A percentile compares a stretch with the other conserved stretches of the same genome.
Conservation (phyloP, 805 yeast species). For the Wickerhamomyces canadensis region DNA sequence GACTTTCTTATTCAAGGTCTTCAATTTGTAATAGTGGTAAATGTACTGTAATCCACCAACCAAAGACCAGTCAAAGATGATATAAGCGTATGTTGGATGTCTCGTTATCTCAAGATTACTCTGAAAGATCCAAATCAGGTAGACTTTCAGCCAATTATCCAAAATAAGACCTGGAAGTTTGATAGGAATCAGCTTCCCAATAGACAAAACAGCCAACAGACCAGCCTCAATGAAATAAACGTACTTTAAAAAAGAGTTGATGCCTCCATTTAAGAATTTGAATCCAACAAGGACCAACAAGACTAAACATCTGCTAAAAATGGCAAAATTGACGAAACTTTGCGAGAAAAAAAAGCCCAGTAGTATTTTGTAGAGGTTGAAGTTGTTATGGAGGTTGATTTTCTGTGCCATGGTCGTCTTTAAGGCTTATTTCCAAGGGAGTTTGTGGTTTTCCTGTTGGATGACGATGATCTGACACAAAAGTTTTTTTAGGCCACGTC, state of each 20-base stretch:
- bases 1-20: slow-evolving; percentile 6
- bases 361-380: slow-evolving; percentile 4
- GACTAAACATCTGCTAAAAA: slow-evolving; percentile 40
- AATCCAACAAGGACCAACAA: slow-evolving; percentile 62
- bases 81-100: slow-evolving; percentile 12
- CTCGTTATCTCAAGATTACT: slow-evolving; percentile 7
- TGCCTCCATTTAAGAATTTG: slow-evolving; percentile 29
- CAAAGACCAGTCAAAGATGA: slow-evolving; percentile 6
- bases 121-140: neutral
- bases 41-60: slow-evolving; percentile 10
- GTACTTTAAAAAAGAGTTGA: neutral
- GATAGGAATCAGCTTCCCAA: slow-evolving; percentile 1
- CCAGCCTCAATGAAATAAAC: neutral
- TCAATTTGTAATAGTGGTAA: slow-evolving; percentile 15
- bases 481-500: too few relatives aligned
- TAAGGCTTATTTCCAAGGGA: too few relatives aligned
- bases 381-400: slow-evolving; percentile 14
- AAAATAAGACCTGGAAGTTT: neutral
- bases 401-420: slow-evolving; percentile 29
- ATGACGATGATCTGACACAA: too few relatives aligned
- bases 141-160: slow-evolving; percentile 1
- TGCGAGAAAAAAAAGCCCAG: slow-evolving; percentile 6
- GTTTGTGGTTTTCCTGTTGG: too few relatives aligned
- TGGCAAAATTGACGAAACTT: slow-evolving; percentile 20
- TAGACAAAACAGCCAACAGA: neutral